phyloP scores from a whole-genome alignment of 2,329 filamentous ascomycete species.

The Aotearoamyces nothofagi region DNA sequence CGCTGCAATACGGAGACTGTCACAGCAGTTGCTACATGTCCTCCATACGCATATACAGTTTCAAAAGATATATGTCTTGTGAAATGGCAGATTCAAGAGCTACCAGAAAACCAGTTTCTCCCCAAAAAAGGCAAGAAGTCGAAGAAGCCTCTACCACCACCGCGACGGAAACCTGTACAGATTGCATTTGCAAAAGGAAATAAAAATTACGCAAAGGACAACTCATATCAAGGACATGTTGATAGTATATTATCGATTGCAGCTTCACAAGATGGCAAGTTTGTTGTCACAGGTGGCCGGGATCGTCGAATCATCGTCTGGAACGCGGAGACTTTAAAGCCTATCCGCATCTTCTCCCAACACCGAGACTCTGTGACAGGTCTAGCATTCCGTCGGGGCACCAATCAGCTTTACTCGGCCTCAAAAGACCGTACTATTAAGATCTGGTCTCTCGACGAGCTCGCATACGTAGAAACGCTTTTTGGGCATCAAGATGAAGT shows the following conservation, averaged over 20 bases:
- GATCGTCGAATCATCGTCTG: constrained; percentile 80
- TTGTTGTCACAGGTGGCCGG: constrained; percentile 75
- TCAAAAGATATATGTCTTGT: constrained; percentile 72
- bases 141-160: constrained; percentile 40
- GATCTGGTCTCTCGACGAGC: constrained; percentile 82
- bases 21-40: constrained; percentile 65
- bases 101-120: constrained; percentile 42
- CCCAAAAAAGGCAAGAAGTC: constrained; percentile 37
- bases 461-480: constrained; percentile 88
- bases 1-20: constrained; percentile 63
- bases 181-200: constrained; percentile 49
- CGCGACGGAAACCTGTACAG: constrained; percentile 45
- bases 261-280: constrained; percentile 79
- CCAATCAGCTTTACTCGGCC: constrained; percentile 84
- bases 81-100: constrained; percentile 74
- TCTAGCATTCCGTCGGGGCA: constrained; percentile 71
- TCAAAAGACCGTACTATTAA: constrained; percentile 90
- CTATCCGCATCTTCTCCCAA: constrained; percentile 74
- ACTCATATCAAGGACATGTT: constrained; percentile 61
- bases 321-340: constrained; percentile 65
- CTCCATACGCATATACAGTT: constrained; percentile 75
- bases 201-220: constrained; percentile 42
- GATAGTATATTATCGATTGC: constrained; percentile 71
- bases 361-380: constrained; percentile 81
- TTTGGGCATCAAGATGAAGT: constrained; percentile 94